Evolutionary conservation across 345 rosid species (phyloP).

Genomic region (Theobroma cacao): DNA sequence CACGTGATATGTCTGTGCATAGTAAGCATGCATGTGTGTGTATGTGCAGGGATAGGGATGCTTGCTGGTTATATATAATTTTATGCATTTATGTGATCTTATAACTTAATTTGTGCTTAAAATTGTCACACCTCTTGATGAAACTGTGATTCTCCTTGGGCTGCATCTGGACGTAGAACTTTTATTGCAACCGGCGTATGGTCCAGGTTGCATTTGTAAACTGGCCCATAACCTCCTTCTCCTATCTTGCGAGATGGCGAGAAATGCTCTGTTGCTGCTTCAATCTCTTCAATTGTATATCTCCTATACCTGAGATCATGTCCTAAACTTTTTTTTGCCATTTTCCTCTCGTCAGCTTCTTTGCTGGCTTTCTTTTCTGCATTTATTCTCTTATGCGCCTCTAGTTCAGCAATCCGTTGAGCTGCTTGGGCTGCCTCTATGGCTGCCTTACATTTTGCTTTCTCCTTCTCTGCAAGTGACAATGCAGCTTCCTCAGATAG

Average conservation of each 20-base stretch:
- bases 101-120: not conserved
- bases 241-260: constrained; percentile 60
- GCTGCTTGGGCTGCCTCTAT: constrained; percentile 64
- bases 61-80: not conserved
- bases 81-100: not conserved
- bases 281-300: constrained; percentile 76
- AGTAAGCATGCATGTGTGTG: not conserved
- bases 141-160: constrained; percentile 82
- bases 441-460: constrained; percentile 53
- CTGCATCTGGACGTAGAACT: constrained; percentile 83
- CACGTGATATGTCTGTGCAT: too few relatives aligned
- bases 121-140: constrained; percentile 55
- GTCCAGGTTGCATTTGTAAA: constrained; percentile 56
- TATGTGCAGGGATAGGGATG: not conserved
- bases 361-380: constrained; percentile 36
- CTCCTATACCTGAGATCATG: constrained; percentile 46
- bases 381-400: constrained; percentile 51
- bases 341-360: constrained; percentile 37
- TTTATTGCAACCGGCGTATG: constrained; percentile 80
- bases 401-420: constrained; percentile 52
- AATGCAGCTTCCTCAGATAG: constrained; percentile 56
- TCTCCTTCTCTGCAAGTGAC: constrained; percentile 58
- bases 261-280: constrained; percentile 62
- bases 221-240: constrained; percentile 98
- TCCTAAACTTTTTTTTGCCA: constrained; percentile 17